Conservation (phyloP, 2,329 filamentous ascomycete species). For the Onygenales sp. region DNA sequence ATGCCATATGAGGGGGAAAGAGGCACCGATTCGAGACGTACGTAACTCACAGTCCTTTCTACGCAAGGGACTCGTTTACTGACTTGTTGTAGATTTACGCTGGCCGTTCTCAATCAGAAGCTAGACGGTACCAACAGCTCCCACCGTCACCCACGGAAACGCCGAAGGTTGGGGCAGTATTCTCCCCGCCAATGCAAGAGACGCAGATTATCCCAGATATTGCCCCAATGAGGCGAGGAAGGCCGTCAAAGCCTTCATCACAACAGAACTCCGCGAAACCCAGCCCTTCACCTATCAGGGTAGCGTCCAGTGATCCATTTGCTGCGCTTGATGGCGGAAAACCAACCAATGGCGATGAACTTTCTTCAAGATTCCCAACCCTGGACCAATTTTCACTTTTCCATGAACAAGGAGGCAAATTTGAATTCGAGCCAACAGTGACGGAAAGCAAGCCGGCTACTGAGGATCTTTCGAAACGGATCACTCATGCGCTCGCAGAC, state of each 20-base stretch:
- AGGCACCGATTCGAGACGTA: slow-evolving; percentile 83
- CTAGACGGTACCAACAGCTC: slow-evolving; percentile 50
- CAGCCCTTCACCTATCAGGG: slow-evolving; percentile 60
- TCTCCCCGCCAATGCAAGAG: slow-evolving; percentile 63
- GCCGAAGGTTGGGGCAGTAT: slow-evolving; percentile 68
- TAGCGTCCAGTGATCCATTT: slow-evolving; percentile 72
- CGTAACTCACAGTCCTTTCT: slow-evolving; percentile 24
- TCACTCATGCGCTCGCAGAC: slow-evolving; percentile 71
- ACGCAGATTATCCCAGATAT: slow-evolving; percentile 75
- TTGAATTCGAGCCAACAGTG: slow-evolving; percentile 63
- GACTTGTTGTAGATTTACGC: slow-evolving; percentile 55
- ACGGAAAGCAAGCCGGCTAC: slow-evolving; percentile 35
- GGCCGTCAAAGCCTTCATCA: slow-evolving; percentile 50
- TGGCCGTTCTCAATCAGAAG: slow-evolving; percentile 54
- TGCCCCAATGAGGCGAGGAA: slow-evolving; percentile 83
- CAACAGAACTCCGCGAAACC: slow-evolving; percentile 44
- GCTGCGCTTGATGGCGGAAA: slow-evolving; percentile 70
- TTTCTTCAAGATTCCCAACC: slow-evolving; percentile 78
- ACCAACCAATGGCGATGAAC: slow-evolving; percentile 57
- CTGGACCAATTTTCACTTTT: slow-evolving; percentile 87
- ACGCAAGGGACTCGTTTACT: not conserved
- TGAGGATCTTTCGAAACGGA: slow-evolving; percentile 52
- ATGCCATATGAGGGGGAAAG: slow-evolving; percentile 78
- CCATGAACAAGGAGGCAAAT: slow-evolving; percentile 73
- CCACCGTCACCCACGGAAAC: slow-evolving; percentile 46